A percentile compares a stretch with the other conserved stretches of the same genome.
phyloP scores from a whole-genome alignment of 208 protist genomes.

The Trypanosoma melophagium region DNA sequence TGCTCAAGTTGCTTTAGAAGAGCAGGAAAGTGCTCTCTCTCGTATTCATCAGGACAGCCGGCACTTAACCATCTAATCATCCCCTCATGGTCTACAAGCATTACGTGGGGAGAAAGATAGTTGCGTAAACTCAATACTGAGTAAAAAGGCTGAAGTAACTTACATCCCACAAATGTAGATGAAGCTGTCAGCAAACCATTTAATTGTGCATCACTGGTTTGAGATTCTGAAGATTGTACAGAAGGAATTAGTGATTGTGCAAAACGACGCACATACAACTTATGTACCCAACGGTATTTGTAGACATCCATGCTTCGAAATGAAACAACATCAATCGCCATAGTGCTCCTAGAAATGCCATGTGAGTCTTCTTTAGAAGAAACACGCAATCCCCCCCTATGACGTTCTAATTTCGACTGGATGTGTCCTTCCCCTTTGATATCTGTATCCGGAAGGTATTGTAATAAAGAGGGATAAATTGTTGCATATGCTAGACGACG shows the following conservation, averaged over 20 bases:
- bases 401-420: conserved; percentile 13
- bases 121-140: conserved; percentile 68
- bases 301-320: conserved; percentile 80
- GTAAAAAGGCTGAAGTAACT: conserved; percentile 77
- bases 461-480: conserved; percentile 57
- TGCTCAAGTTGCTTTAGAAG: conserved; percentile 72
- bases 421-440: conserved; percentile 29
- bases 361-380: conserved; percentile 7
- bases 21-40: conserved; percentile 54
- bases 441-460: conserved; percentile 38
- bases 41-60: conserved; percentile 78
- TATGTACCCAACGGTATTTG: conserved; percentile 80
- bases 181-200: conserved; percentile 44
- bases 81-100: conserved; percentile 84
- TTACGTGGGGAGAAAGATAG: conserved; percentile 77
- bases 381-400: conserved; percentile 22
- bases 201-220: conserved; percentile 17
- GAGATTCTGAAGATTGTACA: neutral
- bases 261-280: conserved; percentile 71
- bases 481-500: conserved; percentile 67
- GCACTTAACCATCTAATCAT: conserved; percentile 77
- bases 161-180: conserved; percentile 77
- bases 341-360: neutral
- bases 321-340: conserved; percentile 80
- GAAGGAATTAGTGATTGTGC: conserved; percentile 46